Base-by-base conservation (phyloP, 2,329 filamentous ascomycete genomes). In the Aspergillus sp. region DNA sequence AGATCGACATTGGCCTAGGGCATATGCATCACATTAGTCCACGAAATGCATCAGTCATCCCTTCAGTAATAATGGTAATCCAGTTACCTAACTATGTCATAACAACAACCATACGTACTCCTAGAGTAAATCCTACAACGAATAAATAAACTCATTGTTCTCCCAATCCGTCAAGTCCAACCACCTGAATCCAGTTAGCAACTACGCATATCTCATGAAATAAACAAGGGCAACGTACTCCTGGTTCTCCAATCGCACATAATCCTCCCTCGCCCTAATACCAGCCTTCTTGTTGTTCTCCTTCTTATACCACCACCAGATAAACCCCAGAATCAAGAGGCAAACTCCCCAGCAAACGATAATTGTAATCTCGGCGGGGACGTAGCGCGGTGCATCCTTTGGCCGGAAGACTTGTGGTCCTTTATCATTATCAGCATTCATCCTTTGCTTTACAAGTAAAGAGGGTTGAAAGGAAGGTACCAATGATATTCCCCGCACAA, bases 141-240 rank as follows among this genome's bases (percentile, higher is more conserved):
- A 50, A 60, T 86, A 86, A 0, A 78, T 64, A 59, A 86, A 85
- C 60, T 85, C 78, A 1, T 73, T 69, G 51, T 84, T 86, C 70
- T 86, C 83, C 47, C 73, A 67, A 59, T 86, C 83, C 3, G 82
- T 86, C 53, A 86, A 63, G 60, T 86, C 82, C 48, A 81, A 69
- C 66, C 79, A 75, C 48, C 68, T 72, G 30, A 13, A 30, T 27
- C 22, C 19, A 45, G 35, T 44, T 45, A 53, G 38, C 19, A 20
- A 43, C 38, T 37, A 3, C n/a, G 20, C 13, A 23, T n/a, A 12
- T 4, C 10, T 15, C 17, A 30, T 5, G 7, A 12, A 27, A 38
- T n/a, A 33, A 43, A 23, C 22, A 10, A 39, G 32, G 17, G 17
- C 12, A 20, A 39, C 37, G 10, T 62, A 85, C 71, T 85, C 83